These are phyloP conservation scores for Nitzschia palea DNA, from an alignment of 108 stramenopile genomes.

Conservation along the genomic window DNA sequence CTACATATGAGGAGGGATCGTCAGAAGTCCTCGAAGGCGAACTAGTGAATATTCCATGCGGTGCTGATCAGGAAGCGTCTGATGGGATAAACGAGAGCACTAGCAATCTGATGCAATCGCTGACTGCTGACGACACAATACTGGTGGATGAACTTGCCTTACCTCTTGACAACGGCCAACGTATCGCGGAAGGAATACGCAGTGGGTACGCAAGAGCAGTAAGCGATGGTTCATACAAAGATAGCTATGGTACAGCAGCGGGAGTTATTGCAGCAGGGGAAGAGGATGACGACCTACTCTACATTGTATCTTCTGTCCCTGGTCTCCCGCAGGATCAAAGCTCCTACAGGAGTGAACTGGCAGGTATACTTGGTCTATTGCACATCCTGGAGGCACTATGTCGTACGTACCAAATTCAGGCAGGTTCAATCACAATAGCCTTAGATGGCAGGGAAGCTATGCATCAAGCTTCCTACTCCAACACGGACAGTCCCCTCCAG, in stretches of 20 bases:
- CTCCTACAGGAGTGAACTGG: slow-evolving; percentile 2
- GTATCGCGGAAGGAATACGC: not conserved
- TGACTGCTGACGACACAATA: not conserved
- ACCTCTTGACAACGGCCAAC: not conserved
- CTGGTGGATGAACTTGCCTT: not conserved
- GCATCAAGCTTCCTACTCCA: not conserved
- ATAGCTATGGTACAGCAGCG: slow-evolving; percentile 3
- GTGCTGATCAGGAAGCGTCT: no score
- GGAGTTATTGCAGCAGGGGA: not conserved
- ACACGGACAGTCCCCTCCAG: not conserved
- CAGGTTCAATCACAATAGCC: slow-evolving; percentile 3
- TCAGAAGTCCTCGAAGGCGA: no score
- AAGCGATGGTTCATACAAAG: slow-evolving; percentile 3
- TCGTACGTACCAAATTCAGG: not conserved
- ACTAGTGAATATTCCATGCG: no score
- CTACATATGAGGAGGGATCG: no score
- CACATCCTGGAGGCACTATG: not conserved
- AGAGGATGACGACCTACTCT: not conserved
- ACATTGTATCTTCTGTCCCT: not conserved
- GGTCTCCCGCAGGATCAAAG: not conserved
- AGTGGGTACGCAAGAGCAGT: not conserved
- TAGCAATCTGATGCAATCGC: not conserved
- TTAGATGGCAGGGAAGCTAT: slow-evolving; percentile 3
- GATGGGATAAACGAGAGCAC: no score
- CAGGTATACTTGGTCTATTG: not conserved